Base-by-base conservation (phyloP, 2,329 filamentous ascomycete genomes). In the Domatiomyces globalis region DNA sequence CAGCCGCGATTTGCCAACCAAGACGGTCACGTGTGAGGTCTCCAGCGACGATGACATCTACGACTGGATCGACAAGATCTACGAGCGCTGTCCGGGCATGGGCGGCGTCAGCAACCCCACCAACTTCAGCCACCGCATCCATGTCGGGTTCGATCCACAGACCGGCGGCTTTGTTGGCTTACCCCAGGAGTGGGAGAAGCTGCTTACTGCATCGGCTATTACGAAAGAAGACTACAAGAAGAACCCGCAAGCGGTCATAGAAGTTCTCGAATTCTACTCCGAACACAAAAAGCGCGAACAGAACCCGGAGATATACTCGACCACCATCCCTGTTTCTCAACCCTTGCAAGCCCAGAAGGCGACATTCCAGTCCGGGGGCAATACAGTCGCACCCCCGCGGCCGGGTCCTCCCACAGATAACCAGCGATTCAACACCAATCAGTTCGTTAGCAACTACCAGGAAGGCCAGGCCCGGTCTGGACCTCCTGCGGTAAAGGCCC, bases 151-250 rank as follows among this genome's bases (percentile, higher is more conserved):
- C 65, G 92, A 98, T 66, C 88, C 90, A 22, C 84, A 88, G 62
- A 95, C 87, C 2, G 92, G 92, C 57, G 88, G 92, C 60, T 98
- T 98, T 63, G 87, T 94, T 46, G 92, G 92, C 42, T 70, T 98
- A 60, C 92, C 92, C 1, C 83, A 87, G 4, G 92, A 98, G 72
- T 98, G 92, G 92, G 92, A 94, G 64, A 94, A 94, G 69, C 76
- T 98, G 49, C 76, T 98, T 59, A 96, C 92, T 63, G 89, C 88
- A 7, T 96, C 92, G 2, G 92, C 92, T 53, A 92, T 98, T 63
- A 96, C 92, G 54, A 95, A 95, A 69, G 92, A 98, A 63, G 92
- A 98, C 66, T 96, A 96, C 69, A 87, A 94, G 70, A 89, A 92
- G 64, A 95, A 98, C 63, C 92, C 92, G 4, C 84, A 90, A 71